A percentile compares a stretch with the other conserved stretches of the same genome.
phyloP scores from a whole-genome alignment of 208 protist species.

The Vickermania ingenoplastis region DNA sequence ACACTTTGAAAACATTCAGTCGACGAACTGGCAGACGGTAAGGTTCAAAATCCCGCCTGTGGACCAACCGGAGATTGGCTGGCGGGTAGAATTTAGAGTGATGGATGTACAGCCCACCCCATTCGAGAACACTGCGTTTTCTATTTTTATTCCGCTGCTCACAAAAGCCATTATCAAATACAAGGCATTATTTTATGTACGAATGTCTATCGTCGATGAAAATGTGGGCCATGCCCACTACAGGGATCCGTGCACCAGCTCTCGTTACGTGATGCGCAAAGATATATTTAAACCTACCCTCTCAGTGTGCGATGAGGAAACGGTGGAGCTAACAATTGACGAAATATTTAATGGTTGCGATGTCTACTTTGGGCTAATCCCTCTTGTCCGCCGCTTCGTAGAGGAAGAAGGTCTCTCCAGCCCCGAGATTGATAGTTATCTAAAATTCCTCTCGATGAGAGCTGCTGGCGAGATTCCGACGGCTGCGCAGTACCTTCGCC shows the following conservation, averaged over 20 bases:
- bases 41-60: conserved; percentile 94
- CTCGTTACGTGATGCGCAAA: conserved; percentile 93
- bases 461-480: conserved; percentile 92
- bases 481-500: conserved; percentile 88
- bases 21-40: conserved; percentile 97
- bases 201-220: conserved; percentile 94
- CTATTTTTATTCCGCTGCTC: conserved; percentile 93
- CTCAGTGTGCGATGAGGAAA: conserved; percentile 43
- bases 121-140: conserved; percentile 99
- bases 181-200: conserved; percentile 94
- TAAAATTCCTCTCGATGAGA: conserved; percentile 89
- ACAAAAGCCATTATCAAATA: conserved; percentile 93
- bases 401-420: conserved; percentile 50
- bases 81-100: conserved; percentile 97
- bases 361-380: conserved; percentile 90
- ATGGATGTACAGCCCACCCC: conserved; percentile 96
- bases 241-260: conserved; percentile 73
- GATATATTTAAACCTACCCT: conserved; percentile 59
- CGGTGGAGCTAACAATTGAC: conserved; percentile 84
- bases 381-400: conserved; percentile 86
- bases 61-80: conserved; percentile 74
- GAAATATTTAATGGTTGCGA: conserved; percentile 94
- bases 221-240: conserved; percentile 94
- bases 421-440: conserved; percentile 71
- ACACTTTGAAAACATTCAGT: conserved; percentile 99